Evolutionary conservation across 495 filamentous ascomycete species (phyloP).

Genomic region (Lasiosphaeria hispida): DNA sequence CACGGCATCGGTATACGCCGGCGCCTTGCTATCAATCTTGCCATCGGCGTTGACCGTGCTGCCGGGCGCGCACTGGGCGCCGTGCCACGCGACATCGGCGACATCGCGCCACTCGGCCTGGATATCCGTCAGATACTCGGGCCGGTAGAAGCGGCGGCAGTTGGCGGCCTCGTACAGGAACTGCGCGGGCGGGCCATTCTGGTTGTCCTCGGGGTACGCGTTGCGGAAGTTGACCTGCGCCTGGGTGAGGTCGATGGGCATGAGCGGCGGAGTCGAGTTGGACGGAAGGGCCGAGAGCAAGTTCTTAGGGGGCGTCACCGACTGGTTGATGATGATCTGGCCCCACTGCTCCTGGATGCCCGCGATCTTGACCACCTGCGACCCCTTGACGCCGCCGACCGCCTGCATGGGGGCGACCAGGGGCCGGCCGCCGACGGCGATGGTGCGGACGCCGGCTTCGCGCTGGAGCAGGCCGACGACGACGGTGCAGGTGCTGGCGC

Average conservation of each 20-base stretch:
- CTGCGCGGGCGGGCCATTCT: constrained; percentile 39
- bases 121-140: constrained; percentile 44
- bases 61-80: constrained; percentile 33
- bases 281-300: not conserved
- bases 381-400: constrained; percentile 60
- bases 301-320: not conserved
- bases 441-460: constrained; percentile 57
- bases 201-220: constrained; percentile 36
- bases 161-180: constrained; percentile 53
- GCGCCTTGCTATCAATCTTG: not conserved
- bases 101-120: constrained; percentile 48
- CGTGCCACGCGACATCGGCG: constrained; percentile 34
- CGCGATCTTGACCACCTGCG: constrained; percentile 18
- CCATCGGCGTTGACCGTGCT: not conserved
- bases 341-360: not conserved
- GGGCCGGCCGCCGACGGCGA: constrained; percentile 60
- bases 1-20: not conserved
- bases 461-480: constrained; percentile 57
- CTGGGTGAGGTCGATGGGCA: constrained; percentile 20
- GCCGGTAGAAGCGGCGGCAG: constrained; percentile 54
- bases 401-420: constrained; percentile 55
- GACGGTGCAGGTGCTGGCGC: constrained; percentile 60
- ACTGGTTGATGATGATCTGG: not conserved
- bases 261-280: constrained; percentile 2
- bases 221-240: constrained; percentile 42